Base-by-base conservation (phyloP, 2,329 filamentous ascomycete genomes). In the Niveomyces coronatus region DNA sequence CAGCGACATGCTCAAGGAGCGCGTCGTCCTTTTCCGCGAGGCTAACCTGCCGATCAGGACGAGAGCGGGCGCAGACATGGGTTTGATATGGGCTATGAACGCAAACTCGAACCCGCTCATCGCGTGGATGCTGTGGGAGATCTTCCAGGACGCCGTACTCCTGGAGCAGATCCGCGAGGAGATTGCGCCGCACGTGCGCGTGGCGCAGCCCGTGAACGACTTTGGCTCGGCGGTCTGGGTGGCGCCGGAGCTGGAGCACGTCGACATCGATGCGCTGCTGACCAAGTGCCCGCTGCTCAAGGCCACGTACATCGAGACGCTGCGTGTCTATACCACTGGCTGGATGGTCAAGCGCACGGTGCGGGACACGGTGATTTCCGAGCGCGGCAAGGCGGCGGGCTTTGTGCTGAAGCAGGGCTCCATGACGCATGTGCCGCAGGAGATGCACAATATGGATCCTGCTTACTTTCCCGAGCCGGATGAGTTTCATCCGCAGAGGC, bases 41-140 rank as follows among this genome's bases (percentile, higher is more conserved):
- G 47, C 55, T 15, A 47, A 48, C 1, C 27, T 63, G 5, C 48
- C 57, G 1, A 43, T 55, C 2, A 45, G 54, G 9, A 53, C 53
- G 3, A 53, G 61, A 3, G 57, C 61, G 4, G 47, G 53, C 1
- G 51, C 48, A 31, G 61, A 64, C 19, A 41, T 64, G 9, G 55
- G 45, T 3, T 49, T 59, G 35, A 52, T 56, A 13, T 68, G 54
- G 63, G 56, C 49, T 16, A 49, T 63, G 20, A 62, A 60, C 35
- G 53, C 57, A 17, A 62, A 62, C 39, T 53, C 61, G 2, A 56
- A 62, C 22, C 52, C 55, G 1, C 49, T 64, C 20, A 50, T 57
- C 4, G 53, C 55, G 5, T 68, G 65, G 64, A 53, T 65, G 45
- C 45, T 68, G 1, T 57, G 58, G 37, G 59, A 67, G 35, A 49